phyloP scores from a whole-genome alignment of 2,329 filamentous ascomycete species.

The Aspergillus nomiae region DNA sequence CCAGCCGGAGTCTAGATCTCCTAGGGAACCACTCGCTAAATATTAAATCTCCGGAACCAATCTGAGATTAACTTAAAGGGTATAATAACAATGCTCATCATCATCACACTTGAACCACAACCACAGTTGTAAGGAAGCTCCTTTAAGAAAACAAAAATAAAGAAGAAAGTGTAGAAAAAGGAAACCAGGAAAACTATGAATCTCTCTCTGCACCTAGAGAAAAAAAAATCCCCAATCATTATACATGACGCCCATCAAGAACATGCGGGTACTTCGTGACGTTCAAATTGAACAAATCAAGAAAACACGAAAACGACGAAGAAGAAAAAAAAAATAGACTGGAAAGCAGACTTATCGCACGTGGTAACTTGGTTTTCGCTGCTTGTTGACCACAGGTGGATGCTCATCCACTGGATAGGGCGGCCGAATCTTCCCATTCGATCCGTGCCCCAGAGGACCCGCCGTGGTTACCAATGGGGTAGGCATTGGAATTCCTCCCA shows the following conservation, averaged over 20 bases:
- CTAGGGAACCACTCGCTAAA: conserved; percentile 7
- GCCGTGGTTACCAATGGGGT: conserved; percentile 31
- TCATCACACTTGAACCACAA: conserved; percentile 4
- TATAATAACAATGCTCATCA: background rate
- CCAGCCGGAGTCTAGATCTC: background rate
- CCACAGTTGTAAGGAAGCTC: conserved; percentile 1
- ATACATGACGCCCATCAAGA: background rate
- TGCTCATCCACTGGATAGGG: conserved; percentile 83
- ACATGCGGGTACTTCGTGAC: background rate
- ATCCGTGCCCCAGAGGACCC: conserved; percentile 12
- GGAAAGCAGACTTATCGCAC: conserved; percentile 42
- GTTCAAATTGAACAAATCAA: conserved; percentile 11
- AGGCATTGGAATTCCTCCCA: conserved; percentile 36
- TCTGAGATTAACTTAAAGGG: background rate
- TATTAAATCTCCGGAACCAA: conserved; percentile 5
- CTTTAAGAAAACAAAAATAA: background rate
- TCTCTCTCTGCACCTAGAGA: background rate
- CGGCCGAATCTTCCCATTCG: conserved; percentile 44
- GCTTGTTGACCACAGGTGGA: conserved; percentile 82
- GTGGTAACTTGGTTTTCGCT: conserved; percentile 76
- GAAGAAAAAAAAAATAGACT: conserved; percentile 3
- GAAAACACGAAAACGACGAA: conserved; percentile 11
- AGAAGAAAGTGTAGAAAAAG: background rate
- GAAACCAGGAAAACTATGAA: background rate
- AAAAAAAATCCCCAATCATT: background rate